Evolutionary conservation across 1,284 basidiomycete species (phyloP), one percentile per base, ranked within the genome.

Genomic region (Bjerkandera adusta): DNA sequence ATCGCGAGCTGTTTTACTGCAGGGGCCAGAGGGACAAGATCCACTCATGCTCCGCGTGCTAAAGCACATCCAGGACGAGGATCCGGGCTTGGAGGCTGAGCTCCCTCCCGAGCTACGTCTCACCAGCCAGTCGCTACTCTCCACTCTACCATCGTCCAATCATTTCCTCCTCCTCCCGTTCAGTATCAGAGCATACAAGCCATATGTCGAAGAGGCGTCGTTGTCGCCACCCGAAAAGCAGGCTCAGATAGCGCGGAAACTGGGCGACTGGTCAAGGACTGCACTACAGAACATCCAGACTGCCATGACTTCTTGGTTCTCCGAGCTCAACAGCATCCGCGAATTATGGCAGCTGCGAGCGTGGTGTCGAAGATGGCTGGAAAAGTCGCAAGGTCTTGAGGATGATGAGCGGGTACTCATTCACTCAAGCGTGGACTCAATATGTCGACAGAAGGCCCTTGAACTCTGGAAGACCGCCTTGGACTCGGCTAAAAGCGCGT

Each of bases 171-270:
- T 85, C 34, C 72, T 91, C 0, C 86, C 87, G 0, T 59, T 70
- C 3, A 76, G 71, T 48, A 73, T 91, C 51, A 73, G 73, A 50
- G 73, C 75, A 8, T 90, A 89, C 60, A 83, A 78, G 55, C 88
- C 89, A 16, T 89, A 86, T 58, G 72, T 90, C 47, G 85, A 89
- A 55, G 64, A 79, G 8, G 65, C 68, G 7, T 82, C 85, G 0
- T 64, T 75, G 1, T 78, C 77, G 1, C 71, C 79, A 12, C 70
- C 69, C 5, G 60, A 82, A 13, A 61, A 75, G 3, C 68, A 67
- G 33, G 55, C 63, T 1, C 61, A 69, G 15, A 64, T 87, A 32
- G 55, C 62, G 21, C 63, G 71, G 20, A 78, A 73, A 49, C 57
- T 88, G 10, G 63, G 68, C 4, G 69, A 68, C 32, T 91, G 88